phyloP scores from a whole-genome alignment of 2,329 filamentous ascomycete species.

The Hypoxylon sp. region DNA sequence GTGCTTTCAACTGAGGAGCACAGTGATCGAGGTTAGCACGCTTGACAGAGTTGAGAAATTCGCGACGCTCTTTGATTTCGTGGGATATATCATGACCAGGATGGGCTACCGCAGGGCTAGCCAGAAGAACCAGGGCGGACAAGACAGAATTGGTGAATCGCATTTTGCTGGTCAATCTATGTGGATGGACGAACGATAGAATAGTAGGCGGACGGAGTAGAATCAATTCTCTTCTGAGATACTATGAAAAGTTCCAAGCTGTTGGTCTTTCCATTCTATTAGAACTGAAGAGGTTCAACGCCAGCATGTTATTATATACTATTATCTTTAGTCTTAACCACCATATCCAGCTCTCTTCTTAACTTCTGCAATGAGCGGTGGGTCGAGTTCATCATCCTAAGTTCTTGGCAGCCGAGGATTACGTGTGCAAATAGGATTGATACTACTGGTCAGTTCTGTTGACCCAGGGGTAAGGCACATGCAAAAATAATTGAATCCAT shows the following conservation, averaged over 20 bases:
- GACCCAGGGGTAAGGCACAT: slow-evolving; percentile 1
- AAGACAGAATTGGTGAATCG: slow-evolving; percentile 46
- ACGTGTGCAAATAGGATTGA: slow-evolving; percentile 28
- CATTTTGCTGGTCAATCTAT: slow-evolving; percentile 44
- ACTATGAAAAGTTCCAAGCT: slow-evolving; percentile 27
- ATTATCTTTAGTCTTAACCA: slow-evolving; percentile 8
- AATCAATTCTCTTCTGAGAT: slow-evolving; percentile 1
- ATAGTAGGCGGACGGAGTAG: slow-evolving; percentile 12
- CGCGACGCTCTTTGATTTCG: slow-evolving; percentile 65
- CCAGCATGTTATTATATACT: slow-evolving; percentile 27
- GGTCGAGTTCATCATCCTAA: slow-evolving; percentile 39
- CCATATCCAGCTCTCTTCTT: background rate
- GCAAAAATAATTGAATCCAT: slow-evolving; percentile 3
- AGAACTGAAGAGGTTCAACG: slow-evolving; percentile 10
- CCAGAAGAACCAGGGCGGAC: slow-evolving; percentile 43
- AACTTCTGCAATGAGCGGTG: slow-evolving; percentile 16
- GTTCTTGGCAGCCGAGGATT: slow-evolving; percentile 39
- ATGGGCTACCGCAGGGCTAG: slow-evolving; percentile 56
- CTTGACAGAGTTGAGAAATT: slow-evolving; percentile 60
- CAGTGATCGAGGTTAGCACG: slow-evolving; percentile 63
- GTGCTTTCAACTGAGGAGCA: slow-evolving; percentile 61
- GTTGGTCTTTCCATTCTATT: slow-evolving; percentile 11
- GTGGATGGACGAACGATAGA: slow-evolving; percentile 12
- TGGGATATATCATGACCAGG: slow-evolving; percentile 65
- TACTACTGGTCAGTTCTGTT: slow-evolving; percentile 14